Conservation (phyloP, 2,329 filamentous ascomycete genomes). For the Colletotrichum coccodes region DNA sequence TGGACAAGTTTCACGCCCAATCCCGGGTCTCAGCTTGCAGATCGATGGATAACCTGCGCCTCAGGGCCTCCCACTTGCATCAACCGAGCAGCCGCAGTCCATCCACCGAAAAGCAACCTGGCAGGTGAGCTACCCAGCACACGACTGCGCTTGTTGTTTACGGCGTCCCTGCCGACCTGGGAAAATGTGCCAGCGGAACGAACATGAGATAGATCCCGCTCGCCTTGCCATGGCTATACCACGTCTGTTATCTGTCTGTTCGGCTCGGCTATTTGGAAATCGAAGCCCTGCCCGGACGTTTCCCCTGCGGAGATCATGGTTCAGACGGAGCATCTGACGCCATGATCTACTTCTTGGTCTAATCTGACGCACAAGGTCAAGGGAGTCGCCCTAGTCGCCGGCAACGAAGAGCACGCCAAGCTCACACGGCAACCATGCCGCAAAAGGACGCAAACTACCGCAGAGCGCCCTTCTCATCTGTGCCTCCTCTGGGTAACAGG, state of each 20-base stretch:
- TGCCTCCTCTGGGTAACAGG: not conserved
- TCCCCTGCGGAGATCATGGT: constrained; percentile 52
- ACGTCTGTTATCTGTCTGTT: constrained; percentile 13
- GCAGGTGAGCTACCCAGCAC: not conserved
- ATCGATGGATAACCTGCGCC: constrained; percentile 47
- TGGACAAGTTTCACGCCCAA: constrained; percentile 51
- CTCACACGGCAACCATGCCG: constrained; percentile 31
- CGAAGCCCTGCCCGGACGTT: constrained; percentile 39
- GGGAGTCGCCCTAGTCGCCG: constrained; percentile 21
- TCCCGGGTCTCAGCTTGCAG: constrained; percentile 53
- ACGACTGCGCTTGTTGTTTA: constrained; percentile 11
- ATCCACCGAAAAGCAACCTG: not conserved
- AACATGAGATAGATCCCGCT: constrained; percentile 20
- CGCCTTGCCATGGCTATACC: constrained; percentile 21
- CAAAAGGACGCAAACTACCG: constrained; percentile 35
- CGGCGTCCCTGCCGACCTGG: not conserved
- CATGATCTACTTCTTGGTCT: constrained; percentile 47
- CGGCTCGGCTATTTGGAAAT: constrained; percentile 32
- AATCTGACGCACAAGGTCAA: constrained; percentile 46
- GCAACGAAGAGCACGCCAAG: constrained; percentile 23
- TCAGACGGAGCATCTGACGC: constrained; percentile 52
- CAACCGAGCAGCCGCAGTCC: constrained; percentile 15
- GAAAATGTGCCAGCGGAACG: constrained; percentile 10
- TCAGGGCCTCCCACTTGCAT: constrained; percentile 34
- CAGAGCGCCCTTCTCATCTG: constrained; percentile 1